Evolutionary conservation across 768 basidiomycete species (phyloP), one percentile per base, ranked within the genome.

Genomic region (Mycena maculata): DNA sequence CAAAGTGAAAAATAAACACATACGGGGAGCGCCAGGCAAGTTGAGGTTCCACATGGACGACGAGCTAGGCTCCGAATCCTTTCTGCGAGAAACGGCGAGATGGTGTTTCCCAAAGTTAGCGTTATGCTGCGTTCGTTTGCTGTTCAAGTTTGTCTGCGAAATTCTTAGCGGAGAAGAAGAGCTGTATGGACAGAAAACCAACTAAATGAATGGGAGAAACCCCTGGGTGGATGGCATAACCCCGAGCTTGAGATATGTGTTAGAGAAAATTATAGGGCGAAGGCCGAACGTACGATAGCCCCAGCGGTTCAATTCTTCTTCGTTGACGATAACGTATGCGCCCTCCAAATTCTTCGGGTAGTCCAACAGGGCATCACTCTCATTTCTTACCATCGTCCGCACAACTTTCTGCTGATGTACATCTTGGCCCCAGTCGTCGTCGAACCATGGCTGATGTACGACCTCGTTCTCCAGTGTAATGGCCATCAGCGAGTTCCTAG

Each of bases 41-140:
- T 91, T 85, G 59, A 87, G 78, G 74, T 90, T 90, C 88, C 89
- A 91, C 77, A 84, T 83, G 45, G 80, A 81, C 63, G 85, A 87
- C 16, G 85, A n/a, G n/a, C n/a, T n/a, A n/a, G n/a, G n/a, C n/a
- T n/a, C n/a, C n/a, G n/a, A n/a, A n/a, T n/a, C n/a, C 75, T 91
- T 89, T 38, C 85, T 81, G 58, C 75, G 77, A n/a, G 87, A 85
- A 15, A 90, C 84, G 1, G 87, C 87, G 7, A 90, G 76, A 72
- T 88, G 87, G 73, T 90, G 87, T 36, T 87, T 83, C 4, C 89
- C 89, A 87, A 89, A 91, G 71, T 90, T 87, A 4, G 85, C 88
- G 57, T 90, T 90, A 38, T 88, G 83, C 54, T 86, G 75, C 9
- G 88, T 79, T 1, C 88, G 83, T 76, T 89, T 90, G 36, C 85